A percentile compares a stretch with the other conserved stretches of the same genome.
phyloP scores from a whole-genome alignment of 73 alveolate species.

The Stentor coeruleus region DNA sequence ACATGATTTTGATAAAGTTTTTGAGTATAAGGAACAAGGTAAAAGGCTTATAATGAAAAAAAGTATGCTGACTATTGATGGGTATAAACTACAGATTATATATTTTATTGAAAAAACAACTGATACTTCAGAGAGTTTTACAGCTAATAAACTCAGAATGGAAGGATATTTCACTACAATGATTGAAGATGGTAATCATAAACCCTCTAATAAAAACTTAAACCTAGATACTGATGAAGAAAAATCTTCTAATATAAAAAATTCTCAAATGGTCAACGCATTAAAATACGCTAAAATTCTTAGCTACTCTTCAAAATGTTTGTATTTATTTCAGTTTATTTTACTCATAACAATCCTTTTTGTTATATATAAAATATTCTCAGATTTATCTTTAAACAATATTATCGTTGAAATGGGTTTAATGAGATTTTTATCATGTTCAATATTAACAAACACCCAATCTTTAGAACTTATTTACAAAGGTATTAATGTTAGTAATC shows the following conservation, averaged over 20 bases:
- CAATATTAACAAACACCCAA: not conserved
- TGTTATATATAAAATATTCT: not conserved
- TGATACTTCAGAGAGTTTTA: not conserved
- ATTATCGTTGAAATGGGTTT: not conserved
- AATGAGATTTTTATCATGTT: not conserved
- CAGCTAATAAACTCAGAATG: too few relatives aligned
- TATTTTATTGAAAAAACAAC: too few relatives aligned
- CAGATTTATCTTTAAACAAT: too few relatives aligned
- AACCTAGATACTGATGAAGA: not conserved
- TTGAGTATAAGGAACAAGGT: not conserved
- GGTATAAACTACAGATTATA: not conserved
- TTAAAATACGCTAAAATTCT: not conserved
- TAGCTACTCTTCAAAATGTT: not conserved
- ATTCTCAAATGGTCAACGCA: not conserved
- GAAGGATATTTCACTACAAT: not conserved
- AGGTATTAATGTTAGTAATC: too few relatives aligned
- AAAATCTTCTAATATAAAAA: too few relatives aligned
- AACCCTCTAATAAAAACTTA: too few relatives aligned
- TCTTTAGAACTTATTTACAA: not conserved
- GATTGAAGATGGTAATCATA: not conserved
- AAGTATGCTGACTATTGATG: not conserved
- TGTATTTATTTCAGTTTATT: not conserved
- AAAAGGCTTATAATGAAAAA: not conserved
- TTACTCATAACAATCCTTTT: not conserved
- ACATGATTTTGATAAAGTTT: not conserved